Evolutionary conservation across 306 rosid genomes (phyloP), one percentile per base, ranked within the genome.

Genomic region (Cicer pinnatifidum): DNA sequence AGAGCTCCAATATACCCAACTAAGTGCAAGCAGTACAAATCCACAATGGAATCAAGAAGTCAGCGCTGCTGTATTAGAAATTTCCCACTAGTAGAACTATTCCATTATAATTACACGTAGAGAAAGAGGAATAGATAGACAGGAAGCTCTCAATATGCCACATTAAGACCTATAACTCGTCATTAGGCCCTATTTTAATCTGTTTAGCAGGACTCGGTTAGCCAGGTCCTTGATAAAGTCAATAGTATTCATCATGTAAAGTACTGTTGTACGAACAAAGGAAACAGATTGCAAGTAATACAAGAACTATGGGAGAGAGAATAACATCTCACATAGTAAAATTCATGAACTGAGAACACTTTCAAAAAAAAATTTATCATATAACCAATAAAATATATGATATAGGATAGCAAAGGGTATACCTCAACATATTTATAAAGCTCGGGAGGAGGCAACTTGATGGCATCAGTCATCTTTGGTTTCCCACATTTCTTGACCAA

Each of bases 401-500:
- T 64, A 47, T 45, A 56, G 63, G 50, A 62, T 6, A 40, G 59
- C 39, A 58, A 75, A 77, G 57, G 52, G 69, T 89, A 77, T 88
- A 91, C 98, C 81, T 89, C 97, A 56, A 91, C 89, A 73, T 85
- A 84, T 72, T 88, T 76, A 84, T 89, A 94, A 57, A 94, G 90
- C 88, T 88, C 90, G 7, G 85, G 90, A 70, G 97, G 97, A 85
- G 99, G 99, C 73, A 94, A 85, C 82, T 82, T 87, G 86, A 94
- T 84, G 68, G 96, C 96, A 74, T 94, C 99, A 62, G 82, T 81
- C 96, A 94, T 89, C 85, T 94, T 94, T 47, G 95, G 95, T 78
- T 91, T 94, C 75, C 97, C 99, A 83, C 92, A 90, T 82, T 83
- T 84, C 85, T 86, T 87, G 56, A 94, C 99, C 85, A 94, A 82